Conservation (phyloP, 208 protist genomes). For the Histomonas meleagridis region DNA sequence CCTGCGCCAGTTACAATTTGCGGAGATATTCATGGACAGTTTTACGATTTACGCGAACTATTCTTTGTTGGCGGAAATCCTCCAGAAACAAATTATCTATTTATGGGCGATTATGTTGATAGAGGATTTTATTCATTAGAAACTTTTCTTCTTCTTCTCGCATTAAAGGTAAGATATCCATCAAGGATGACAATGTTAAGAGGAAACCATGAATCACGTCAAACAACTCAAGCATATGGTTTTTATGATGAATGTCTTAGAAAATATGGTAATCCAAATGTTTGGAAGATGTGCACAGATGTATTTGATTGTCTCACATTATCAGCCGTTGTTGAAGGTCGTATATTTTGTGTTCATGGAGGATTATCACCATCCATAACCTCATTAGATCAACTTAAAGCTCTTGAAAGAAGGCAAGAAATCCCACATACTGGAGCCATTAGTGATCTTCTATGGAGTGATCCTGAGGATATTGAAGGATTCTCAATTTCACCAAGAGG, state of each 20-base stretch:
- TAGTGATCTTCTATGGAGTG: conserved; percentile 83
- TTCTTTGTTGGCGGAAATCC: conserved; percentile 60
- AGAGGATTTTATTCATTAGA: conserved; percentile 58
- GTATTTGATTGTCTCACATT: conserved; percentile 71
- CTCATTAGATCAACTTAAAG: conserved; percentile 69
- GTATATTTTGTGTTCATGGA: conserved; percentile 69
- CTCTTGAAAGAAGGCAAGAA: conserved; percentile 60
- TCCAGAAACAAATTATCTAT: conserved; percentile 91
- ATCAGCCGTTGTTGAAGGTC: conserved; percentile 54
- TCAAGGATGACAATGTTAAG: conserved; percentile 68
- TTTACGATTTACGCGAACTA: conserved; percentile 66
- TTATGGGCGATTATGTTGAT: conserved; percentile 63
- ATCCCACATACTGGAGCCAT: not conserved
- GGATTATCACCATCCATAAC: conserved; percentile 63
- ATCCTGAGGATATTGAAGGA: conserved; percentile 80
- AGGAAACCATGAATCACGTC: conserved; percentile 77
- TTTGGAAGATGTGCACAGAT: conserved; percentile 67
- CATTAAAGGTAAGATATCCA: conserved; percentile 70
- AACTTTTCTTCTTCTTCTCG: conserved; percentile 71
- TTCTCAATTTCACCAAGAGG: conserved; percentile 88
- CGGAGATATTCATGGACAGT: conserved; percentile 36
- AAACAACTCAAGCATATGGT: conserved; percentile 78
- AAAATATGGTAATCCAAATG: conserved; percentile 70
- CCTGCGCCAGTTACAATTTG: conserved; percentile 40
- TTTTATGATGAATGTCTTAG: conserved; percentile 72